Base-by-base conservation (phyloP, 2,329 filamentous ascomycete species). In the Helminthosporium solani region DNA sequence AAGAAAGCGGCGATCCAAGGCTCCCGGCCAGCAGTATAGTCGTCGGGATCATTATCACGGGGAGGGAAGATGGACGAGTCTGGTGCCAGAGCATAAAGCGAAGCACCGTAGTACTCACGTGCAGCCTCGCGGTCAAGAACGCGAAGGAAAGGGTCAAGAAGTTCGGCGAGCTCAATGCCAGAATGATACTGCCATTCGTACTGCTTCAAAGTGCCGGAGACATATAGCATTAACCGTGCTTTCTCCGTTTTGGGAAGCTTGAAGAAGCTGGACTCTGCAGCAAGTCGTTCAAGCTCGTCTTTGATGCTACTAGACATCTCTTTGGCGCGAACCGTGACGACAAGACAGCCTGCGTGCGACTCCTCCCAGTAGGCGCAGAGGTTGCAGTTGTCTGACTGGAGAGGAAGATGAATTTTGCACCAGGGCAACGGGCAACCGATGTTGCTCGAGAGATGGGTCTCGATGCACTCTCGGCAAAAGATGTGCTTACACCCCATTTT, bases 111-210 rank as follows among this genome's bases (percentile, higher is more conserved):
- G 38, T 42, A 37, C 9, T 38, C 33, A 31, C 14, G 36, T 34
- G 48, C 42, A 6, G 25, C 42, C 1, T 20, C 34, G 12, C 15
- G 11, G 18, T 56, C 40, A 23, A 53, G 28, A 19, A 47, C 50
- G 18, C 53, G 47, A 2, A 56, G 46, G 20, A 51, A 54, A 3
- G 53, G 53, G 42, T 56, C 51, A 6, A 56, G 47, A 2, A 54
- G 33, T 19, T 56, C 53, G 16, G 53, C 53, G n/a, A 54, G 43
- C 18, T 58, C 55, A 23, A 41, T 19, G 2, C 43, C 54, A 0
- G 50, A 37, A 28, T 57, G 51, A 20, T 34, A 58, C 16, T 56
- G 55, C 50, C 50, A 58, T 44, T 54, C 53, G 33, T 44, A 56
- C 7, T 41, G 40, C 23, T 40, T 49, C 19, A 58, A 36, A 3